A percentile compares a stretch with the other conserved stretches of the same genome.
Evolutionary conservation across 176 grass and related monocot species (phyloP).

Genomic region (Coix lacrymajobi): DNA sequence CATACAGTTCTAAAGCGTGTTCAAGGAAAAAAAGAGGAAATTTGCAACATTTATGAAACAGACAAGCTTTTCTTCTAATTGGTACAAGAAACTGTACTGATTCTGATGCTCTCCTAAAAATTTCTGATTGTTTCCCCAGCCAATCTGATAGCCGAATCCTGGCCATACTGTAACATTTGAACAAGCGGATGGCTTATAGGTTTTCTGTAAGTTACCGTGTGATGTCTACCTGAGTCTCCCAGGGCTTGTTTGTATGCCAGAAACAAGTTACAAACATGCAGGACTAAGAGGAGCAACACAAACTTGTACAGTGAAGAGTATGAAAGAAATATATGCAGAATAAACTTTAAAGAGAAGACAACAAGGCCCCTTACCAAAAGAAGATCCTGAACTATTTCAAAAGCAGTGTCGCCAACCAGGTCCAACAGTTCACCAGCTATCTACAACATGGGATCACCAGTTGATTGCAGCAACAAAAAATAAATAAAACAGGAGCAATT

Average conservation of each 20-base stretch:
- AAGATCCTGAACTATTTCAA: slow-evolving; percentile 88
- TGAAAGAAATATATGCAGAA: slow-evolving; percentile 23
- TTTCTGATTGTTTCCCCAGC: background rate
- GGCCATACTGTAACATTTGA: background rate
- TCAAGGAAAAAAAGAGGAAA: background rate
- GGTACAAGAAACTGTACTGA: background rate
- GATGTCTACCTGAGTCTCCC: background rate
- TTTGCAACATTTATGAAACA: background rate
- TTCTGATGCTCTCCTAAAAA: background rate
- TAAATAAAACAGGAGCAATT: background rate
- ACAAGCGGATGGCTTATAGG: background rate
- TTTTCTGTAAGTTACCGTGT: background rate
- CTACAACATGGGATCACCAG: slow-evolving; percentile 27
- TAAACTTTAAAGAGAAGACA: slow-evolving; percentile 2
- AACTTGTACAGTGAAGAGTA: background rate
- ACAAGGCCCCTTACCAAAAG: slow-evolving; percentile 56
- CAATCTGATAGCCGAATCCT: slow-evolving; percentile 8
- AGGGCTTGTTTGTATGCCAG: slow-evolving; percentile 14
- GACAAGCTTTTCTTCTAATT: background rate
- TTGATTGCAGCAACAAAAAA: slow-evolving; percentile 18
- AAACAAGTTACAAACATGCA: slow-evolving; percentile 26
- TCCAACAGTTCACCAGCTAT: slow-evolving; percentile 94
- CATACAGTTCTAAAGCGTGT: background rate
- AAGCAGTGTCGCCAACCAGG: slow-evolving; percentile 77
- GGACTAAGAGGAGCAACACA: background rate